These are phyloP conservation scores for Meyerozyma smithsonii DNA, from an alignment of 1,139 yeast species.

Conservation along the genomic window DNA sequence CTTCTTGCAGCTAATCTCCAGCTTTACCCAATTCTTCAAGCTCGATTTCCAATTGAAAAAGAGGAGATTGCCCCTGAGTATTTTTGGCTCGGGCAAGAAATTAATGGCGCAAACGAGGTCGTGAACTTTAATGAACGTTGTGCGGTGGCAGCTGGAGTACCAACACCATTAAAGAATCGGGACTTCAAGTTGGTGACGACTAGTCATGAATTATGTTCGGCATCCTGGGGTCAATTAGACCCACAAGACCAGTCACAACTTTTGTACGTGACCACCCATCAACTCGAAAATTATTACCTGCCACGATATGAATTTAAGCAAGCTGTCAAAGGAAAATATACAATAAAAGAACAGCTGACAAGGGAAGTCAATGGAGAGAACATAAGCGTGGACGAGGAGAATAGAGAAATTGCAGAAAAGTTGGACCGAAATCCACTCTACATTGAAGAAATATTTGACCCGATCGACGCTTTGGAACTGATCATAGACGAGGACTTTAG, in stretches of 20 bases:
- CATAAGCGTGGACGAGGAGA: constrained; percentile 4
- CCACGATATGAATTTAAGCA: constrained; percentile 12
- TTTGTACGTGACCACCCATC: constrained; percentile 31
- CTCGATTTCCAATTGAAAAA: constrained; percentile 17
- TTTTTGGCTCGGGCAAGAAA: constrained; percentile 33
- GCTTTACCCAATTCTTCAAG: constrained; percentile 17
- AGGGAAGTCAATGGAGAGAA: constrained; percentile 6
- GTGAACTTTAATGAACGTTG: constrained; percentile 22
- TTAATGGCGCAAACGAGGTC: constrained; percentile 20
- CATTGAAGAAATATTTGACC: constrained; percentile 20
- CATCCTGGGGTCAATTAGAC: constrained; percentile 36
- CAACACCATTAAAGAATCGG: constrained; percentile 25
- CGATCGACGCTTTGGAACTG: constrained; percentile 17
- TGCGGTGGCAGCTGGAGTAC: constrained; percentile 30
- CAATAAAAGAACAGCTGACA: constrained; percentile 8
- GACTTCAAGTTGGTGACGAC: constrained; percentile 15
- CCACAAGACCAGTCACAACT: constrained; percentile 21
- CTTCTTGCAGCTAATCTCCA: constrained; percentile 25
- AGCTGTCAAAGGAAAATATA: constrained; percentile 15
- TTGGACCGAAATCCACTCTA: constrained; percentile 17
- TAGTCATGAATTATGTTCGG: constrained; percentile 32
- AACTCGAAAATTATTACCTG: constrained; percentile 26
- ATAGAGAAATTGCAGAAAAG: constrained; percentile 9
- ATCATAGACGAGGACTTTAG: constrained; percentile 12
- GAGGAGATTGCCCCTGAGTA: constrained; percentile 20